Evolutionary conservation across 2,329 filamentous ascomycete species (phyloP).

Genomic region (Ophiostoma sp.): DNA sequence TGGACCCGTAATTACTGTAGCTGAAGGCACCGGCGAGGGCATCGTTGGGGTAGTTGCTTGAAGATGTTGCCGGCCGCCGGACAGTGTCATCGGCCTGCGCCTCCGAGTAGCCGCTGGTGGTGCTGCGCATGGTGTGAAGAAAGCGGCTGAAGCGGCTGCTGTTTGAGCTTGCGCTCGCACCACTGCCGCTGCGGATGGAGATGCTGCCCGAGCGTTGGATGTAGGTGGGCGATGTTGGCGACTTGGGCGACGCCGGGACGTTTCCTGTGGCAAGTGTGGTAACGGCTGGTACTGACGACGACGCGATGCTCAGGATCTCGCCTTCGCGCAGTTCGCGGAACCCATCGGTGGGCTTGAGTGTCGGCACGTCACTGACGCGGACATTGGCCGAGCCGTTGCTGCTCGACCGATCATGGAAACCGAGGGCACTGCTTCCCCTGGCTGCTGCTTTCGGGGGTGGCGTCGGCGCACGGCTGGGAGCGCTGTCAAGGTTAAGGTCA

Average conservation of each 20-base stretch:
- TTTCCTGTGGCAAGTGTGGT: background rate
- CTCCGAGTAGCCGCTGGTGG: slow-evolving; percentile 1
- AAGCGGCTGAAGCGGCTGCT: slow-evolving; percentile 1
- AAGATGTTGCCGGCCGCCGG: too few species aligned
- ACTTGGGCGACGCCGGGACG: background rate
- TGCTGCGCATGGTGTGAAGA: slow-evolving; percentile 7
- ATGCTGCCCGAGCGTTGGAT: background rate
- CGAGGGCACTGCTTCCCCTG: slow-evolving; percentile 14
- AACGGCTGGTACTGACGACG: background rate
- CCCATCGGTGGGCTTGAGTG: background rate
- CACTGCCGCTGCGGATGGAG: slow-evolving; percentile 1
- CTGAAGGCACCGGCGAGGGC: background rate
- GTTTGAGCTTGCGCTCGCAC: background rate
- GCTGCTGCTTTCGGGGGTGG: slow-evolving; percentile 31
- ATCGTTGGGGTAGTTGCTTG: background rate
- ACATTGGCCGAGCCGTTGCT: background rate
- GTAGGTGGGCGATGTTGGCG: background rate
- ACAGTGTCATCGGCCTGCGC: background rate
- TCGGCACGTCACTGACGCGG: slow-evolving; percentile 11
- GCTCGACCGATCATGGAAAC: slow-evolving; percentile 6
- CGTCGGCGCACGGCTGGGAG: slow-evolving; percentile 30
- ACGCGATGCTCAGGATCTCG: background rate
- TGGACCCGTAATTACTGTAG: background rate
- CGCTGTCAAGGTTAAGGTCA: slow-evolving; percentile 20
- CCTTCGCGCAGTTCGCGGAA: background rate